These are phyloP conservation scores for Pleurotus cornucopiae DNA, from an alignment of 768 basidiomycete genomes.

Conservation along the genomic window DNA sequence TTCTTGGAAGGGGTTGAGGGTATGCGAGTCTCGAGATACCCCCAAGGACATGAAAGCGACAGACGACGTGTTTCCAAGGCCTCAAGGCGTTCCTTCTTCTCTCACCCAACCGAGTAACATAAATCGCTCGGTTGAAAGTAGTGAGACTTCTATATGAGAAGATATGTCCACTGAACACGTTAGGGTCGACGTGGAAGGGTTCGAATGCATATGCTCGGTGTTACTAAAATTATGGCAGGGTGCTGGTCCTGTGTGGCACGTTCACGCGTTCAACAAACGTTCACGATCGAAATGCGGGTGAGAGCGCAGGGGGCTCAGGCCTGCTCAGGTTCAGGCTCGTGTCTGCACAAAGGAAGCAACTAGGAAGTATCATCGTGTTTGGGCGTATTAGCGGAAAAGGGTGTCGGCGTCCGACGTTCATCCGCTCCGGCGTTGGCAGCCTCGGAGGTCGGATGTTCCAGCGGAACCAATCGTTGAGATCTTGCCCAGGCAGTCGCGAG, in stretches of 20 bases:
- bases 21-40: too few relatives aligned
- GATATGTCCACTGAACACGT: too few relatives aligned
- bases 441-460: conserved; percentile 2
- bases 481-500: background rate
- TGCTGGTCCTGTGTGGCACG: too few relatives aligned
- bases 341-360: background rate
- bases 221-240: background rate
- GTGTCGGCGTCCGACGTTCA: background rate
- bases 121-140: too few relatives aligned
- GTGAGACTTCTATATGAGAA: too few relatives aligned
- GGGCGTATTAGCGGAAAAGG: background rate
- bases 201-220: background rate
- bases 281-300: background rate
- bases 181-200: background rate
- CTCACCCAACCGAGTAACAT: too few relatives aligned
- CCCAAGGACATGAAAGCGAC: too few relatives aligned
- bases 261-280: background rate
- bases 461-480: background rate
- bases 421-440: background rate
- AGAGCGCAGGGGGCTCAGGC: background rate
- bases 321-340: background rate
- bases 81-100: too few relatives aligned
- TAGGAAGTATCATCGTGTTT: background rate
- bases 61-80: too few relatives aligned
- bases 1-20: background rate